Conservation (phyloP, 129 eudicot genomes). For the Rutidosis leptorrhynchoides region DNA sequence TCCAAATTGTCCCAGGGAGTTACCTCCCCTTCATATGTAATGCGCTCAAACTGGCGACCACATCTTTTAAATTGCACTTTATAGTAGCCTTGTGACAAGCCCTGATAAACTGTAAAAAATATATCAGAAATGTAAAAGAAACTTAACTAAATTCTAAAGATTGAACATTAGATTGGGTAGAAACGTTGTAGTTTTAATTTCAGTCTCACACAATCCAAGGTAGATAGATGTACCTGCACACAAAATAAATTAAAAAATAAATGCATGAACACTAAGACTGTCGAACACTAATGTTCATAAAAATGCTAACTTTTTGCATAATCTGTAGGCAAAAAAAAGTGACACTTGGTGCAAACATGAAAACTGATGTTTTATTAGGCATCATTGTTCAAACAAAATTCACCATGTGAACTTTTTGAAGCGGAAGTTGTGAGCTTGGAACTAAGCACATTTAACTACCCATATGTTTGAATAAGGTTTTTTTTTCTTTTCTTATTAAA, state of each 20-base stretch:
- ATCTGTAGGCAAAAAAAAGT: too few species aligned
- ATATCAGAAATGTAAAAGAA: neutral
- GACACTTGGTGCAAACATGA: too few species aligned
- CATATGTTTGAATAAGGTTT: too few species aligned
- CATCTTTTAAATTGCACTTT: constrained; percentile 18
- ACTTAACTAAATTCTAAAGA: neutral
- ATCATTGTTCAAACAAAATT: too few species aligned
- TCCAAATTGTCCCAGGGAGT: constrained; percentile 31
- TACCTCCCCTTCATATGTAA: constrained; percentile 5
- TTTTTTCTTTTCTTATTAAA: too few species aligned
- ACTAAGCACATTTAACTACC: too few species aligned
- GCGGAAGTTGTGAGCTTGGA: too few species aligned
- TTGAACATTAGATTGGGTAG: neutral
- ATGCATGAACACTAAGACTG: neutral
- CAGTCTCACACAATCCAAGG: constrained; percentile 75
- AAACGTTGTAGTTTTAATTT: constrained; percentile 75
- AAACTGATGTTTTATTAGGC: too few species aligned
- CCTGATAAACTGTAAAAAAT: neutral
- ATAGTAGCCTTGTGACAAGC: constrained; percentile 17
- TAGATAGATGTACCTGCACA: constrained; percentile 63
- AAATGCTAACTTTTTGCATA: too few species aligned
- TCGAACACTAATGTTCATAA: too few species aligned
- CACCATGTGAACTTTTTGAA: too few species aligned
- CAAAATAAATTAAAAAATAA: neutral
- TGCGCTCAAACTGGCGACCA: constrained; percentile 16